Base-by-base conservation (phyloP, 2,329 filamentous ascomycete genomes). In the Monosporascus sp. region DNA sequence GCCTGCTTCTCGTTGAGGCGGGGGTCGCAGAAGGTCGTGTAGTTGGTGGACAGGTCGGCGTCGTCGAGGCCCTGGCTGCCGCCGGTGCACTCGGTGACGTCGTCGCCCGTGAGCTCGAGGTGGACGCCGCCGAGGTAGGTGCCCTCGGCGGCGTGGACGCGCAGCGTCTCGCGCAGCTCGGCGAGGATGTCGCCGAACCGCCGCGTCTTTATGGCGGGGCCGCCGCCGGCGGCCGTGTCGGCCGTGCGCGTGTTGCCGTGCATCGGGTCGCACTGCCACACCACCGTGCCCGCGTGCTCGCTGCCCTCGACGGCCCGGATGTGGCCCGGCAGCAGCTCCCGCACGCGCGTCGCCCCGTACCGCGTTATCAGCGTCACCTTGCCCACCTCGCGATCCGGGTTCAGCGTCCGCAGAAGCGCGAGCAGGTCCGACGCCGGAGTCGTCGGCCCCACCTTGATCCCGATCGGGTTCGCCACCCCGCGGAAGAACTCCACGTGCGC, bases 241-340 rank as follows among this genome's bases (percentile, higher is more conserved):
- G 90, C 93, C 20, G 82, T 80, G 44, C 79, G 75, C 38, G 84
- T 87, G 73, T 88, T 88, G 58, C 94, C 94, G 73, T 99, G 94
- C 94, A 99, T 99, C 22, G 94, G 94, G 73, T 99, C 94, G 74
- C 93, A 97, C 75, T 97, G 94, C 93, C 93, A 97, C 63, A 97
- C 90, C 4, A 96, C 91, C 22, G 72, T 74, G 49, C 77, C 71
- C 47, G 71, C 70, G 71, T 84, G 85, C 71, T 86, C 91, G 53
- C 88, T 92, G 63, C 80, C 80, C 70, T 94, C 88, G 26, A 99
- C 93, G 38, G 90, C 91, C 61, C 88, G 84, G 68, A 99, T 97
- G 72, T 97, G 94, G 8, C 76, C 79, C 0, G 91, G 90, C 1
- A 99, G 82, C 58, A 96, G 83, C 5, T 81, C 73, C 49, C 83